These are phyloP conservation scores for Colletotrichum trifolii DNA, from an alignment of 2,329 filamentous ascomycete genomes.

Conservation along the genomic window DNA sequence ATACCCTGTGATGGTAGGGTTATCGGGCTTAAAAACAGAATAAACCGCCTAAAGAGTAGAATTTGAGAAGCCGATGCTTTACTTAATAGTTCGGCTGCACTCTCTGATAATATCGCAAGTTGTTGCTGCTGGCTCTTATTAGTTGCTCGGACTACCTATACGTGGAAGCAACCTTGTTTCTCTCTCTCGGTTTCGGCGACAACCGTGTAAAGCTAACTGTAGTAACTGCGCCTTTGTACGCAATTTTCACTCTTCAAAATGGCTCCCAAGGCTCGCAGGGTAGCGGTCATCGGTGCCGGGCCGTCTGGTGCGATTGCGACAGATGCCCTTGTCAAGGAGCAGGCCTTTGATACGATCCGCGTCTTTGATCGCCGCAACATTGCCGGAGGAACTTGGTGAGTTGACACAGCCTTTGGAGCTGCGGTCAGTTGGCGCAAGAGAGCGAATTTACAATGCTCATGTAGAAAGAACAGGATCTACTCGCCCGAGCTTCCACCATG, in stretches of 20 bases:
- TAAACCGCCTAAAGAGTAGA: too few relatives aligned
- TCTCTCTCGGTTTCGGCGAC: constrained; percentile 38
- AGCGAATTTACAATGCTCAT: neutral
- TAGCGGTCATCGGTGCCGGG: constrained; percentile 32
- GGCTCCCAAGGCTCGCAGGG: neutral
- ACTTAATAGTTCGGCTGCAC: too few relatives aligned
- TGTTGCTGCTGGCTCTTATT: too few relatives aligned
- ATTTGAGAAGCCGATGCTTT: too few relatives aligned
- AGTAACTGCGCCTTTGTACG: neutral
- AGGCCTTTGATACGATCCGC: constrained; percentile 63
- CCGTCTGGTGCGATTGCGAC: constrained; percentile 24
- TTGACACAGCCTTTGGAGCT: neutral
- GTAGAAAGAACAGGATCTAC: neutral
- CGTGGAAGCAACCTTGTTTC: too few relatives aligned
- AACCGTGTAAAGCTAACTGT: too few relatives aligned
- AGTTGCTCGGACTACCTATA: too few relatives aligned
- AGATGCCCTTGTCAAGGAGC: constrained; percentile 52
- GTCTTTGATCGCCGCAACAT: constrained; percentile 59
- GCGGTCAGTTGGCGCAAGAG: too few relatives aligned
- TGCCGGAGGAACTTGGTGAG: constrained; percentile 40
- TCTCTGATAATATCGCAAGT: too few relatives aligned
- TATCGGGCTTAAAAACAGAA: too few relatives aligned
- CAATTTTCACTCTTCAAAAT: neutral
- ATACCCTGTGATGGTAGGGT: too few relatives aligned
- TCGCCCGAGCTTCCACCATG: neutral